Percentiles rank a stretch among this genome's conserved stretches.
Evolutionary conservation across 1,284 basidiomycete species (phyloP).

Genomic region (Tetrapyrgos nigripes): DNA sequence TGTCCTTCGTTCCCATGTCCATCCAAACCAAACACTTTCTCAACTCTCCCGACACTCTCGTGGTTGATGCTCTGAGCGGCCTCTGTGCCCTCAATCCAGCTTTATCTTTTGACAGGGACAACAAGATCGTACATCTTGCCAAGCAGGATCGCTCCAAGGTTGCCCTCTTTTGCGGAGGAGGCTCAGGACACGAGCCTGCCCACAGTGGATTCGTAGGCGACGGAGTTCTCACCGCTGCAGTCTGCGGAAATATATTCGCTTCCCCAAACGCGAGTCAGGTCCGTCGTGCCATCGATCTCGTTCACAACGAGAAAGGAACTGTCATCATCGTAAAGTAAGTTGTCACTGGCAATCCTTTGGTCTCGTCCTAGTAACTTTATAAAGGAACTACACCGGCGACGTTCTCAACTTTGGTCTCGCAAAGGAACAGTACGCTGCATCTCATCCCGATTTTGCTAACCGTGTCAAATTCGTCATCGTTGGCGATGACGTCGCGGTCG

Average conservation of each 20-base stretch:
- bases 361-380: constrained; percentile 12
- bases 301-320: constrained; percentile 80
- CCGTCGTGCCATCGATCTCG: constrained; percentile 77
- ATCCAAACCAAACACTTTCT: constrained; percentile 71
- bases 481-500: constrained; percentile 92
- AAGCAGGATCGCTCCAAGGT: constrained; percentile 71
- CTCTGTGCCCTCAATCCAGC: constrained; percentile 75
- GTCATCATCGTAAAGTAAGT: constrained; percentile 86
- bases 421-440: constrained; percentile 83
- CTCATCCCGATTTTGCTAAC: constrained; percentile 70
- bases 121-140: constrained; percentile 67
- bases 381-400: constrained; percentile 87
- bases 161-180: constrained; percentile 87
- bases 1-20: constrained; percentile 6
- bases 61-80: constrained; percentile 80
- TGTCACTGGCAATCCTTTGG: background rate
- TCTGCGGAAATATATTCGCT: constrained; percentile 88
- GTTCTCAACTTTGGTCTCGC: constrained; percentile 94
- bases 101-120: constrained; percentile 67
- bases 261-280: constrained; percentile 89
- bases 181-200: constrained; percentile 91
- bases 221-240: constrained; percentile 85
- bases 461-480: constrained; percentile 85
- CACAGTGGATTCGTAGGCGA: constrained; percentile 85
- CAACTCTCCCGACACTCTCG: constrained; percentile 72